Evolutionary conservation across 352 stramenopile genomes (phyloP).

Genomic region (Phytophthora meadii): DNA sequence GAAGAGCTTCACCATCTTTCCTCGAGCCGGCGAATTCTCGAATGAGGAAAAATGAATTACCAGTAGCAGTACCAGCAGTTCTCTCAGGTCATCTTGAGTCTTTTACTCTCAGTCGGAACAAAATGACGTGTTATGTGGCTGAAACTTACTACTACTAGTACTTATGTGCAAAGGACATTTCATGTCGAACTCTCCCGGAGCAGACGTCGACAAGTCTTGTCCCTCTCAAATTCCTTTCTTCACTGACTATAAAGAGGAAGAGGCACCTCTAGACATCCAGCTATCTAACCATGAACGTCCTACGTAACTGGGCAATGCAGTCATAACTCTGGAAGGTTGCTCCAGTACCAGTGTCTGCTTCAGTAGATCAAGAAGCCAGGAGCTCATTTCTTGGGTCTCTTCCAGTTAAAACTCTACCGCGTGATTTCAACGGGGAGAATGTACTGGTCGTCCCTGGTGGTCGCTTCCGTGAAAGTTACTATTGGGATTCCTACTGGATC

Average conservation of each 20-base stretch:
- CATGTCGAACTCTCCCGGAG: neutral
- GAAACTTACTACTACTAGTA: too few species aligned
- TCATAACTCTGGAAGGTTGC: constrained; percentile 80
- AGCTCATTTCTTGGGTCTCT: constrained; percentile 46
- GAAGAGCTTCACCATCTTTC: too few species aligned
- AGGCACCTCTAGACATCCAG: constrained; percentile 49
- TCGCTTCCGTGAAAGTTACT: constrained; percentile 93
- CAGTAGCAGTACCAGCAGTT: too few species aligned
- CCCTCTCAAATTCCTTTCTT: too few species aligned
- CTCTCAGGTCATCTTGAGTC: too few species aligned
- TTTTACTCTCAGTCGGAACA: too few species aligned
- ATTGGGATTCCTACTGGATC: constrained; percentile 95
- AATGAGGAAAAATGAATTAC: too few species aligned
- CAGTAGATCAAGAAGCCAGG: constrained; percentile 6
- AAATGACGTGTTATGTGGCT: too few species aligned
- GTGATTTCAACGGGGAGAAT: constrained; percentile 40
- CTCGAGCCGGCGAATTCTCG: too few species aligned
- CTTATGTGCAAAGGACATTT: too few species aligned
- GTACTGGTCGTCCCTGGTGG: constrained; percentile 89
- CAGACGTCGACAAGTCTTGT: neutral
- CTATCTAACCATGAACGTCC: constrained; percentile 49
- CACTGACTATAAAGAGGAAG: constrained; percentile 30
- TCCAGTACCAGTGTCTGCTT: constrained; percentile 30
- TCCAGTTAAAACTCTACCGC: constrained; percentile 27
- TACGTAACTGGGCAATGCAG: constrained; percentile 66